Conservation (phyloP, 805 yeast genomes). For the Tetrapisispora taiwanensis region DNA sequence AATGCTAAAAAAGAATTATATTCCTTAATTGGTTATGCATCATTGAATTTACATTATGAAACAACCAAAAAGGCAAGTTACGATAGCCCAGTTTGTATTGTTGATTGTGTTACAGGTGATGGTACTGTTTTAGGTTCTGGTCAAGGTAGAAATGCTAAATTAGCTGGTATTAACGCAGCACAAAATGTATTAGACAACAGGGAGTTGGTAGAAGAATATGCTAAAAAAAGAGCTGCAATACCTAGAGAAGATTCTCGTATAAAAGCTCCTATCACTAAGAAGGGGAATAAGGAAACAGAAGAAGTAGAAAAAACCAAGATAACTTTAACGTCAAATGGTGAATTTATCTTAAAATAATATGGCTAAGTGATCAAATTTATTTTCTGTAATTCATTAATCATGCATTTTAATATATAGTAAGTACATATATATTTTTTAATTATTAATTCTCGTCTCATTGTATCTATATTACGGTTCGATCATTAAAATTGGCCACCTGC, state of each 20-base stretch:
- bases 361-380: background rate
- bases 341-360: constrained; percentile 5
- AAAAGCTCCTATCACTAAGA: constrained; percentile 4
- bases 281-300: background rate
- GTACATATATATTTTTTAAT: no score
- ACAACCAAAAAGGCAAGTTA: constrained; percentile 31
- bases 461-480: no score
- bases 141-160: constrained; percentile 53
- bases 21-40: constrained; percentile 68
- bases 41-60: constrained; percentile 49
- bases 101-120: constrained; percentile 54
- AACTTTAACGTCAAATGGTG: constrained; percentile 6
- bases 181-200: constrained; percentile 60
- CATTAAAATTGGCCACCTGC: no score
- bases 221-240: constrained; percentile 42
- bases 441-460: background rate
- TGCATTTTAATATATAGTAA: no score
- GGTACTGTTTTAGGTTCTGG: constrained; percentile 64
- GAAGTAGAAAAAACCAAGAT: background rate
- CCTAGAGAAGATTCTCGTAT: constrained; percentile 34
- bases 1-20: constrained; percentile 75
- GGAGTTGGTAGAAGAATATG: constrained; percentile 52
- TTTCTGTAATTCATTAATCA: background rate
- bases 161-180: constrained; percentile 82
- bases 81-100: constrained; percentile 38